Evolutionary conservation across 768 basidiomycete species (phyloP).

Genomic region (Suillus lakei): DNA sequence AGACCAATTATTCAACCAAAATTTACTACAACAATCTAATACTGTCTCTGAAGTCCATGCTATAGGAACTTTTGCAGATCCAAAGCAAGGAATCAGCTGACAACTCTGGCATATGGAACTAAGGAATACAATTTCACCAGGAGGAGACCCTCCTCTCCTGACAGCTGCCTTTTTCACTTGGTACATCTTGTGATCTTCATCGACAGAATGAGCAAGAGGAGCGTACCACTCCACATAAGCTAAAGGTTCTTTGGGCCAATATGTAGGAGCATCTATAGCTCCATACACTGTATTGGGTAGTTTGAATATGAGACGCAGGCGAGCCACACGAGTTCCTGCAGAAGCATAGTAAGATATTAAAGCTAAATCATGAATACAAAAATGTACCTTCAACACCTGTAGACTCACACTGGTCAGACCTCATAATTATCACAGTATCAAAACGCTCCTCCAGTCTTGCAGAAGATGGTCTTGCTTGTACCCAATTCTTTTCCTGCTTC

Average conservation of each 20-base stretch:
- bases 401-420: neutral
- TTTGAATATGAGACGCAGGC: conserved; percentile 9
- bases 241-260: conserved; percentile 15
- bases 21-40: conserved; percentile 11
- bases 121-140: conserved; percentile 10
- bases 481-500: no score
- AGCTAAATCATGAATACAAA: conserved; percentile 1
- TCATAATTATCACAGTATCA: conserved; percentile 2
- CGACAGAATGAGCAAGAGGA: neutral
- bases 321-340: conserved; percentile 4
- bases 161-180: conserved; percentile 9
- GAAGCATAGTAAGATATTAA: neutral
- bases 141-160: neutral
- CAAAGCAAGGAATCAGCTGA: conserved; percentile 11
- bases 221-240: conserved; percentile 18
- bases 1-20: conserved; percentile 20
- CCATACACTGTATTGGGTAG: conserved; percentile 2
- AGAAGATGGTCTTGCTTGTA: neutral
- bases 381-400: conserved; percentile 11
- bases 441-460: conserved; percentile 3
- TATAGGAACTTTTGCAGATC: neutral
- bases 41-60: conserved; percentile 7
- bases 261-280: neutral
- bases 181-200: conserved; percentile 13
- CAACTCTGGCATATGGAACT: conserved; percentile 12